Base-by-base conservation (phyloP, 768 basidiomycete genomes). In the Mycena maculata region DNA sequence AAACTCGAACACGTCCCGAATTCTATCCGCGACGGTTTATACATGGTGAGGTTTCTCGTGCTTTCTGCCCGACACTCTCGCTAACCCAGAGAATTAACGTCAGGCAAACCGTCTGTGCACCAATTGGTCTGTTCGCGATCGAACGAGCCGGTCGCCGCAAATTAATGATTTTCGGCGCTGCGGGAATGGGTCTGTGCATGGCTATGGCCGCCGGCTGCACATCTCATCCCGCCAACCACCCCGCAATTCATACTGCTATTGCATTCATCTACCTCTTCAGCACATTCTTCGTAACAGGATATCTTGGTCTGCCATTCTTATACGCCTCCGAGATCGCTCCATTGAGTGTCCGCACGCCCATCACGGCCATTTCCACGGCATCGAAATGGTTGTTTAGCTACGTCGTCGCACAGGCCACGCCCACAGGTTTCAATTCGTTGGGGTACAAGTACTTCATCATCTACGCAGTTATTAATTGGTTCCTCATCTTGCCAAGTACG, bases 121-220 rank as follows among this genome's bases (percentile, higher is more conserved):
- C 65, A 7, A 56, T 71, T 28, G 69, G 69, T 47, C 65, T 65
- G 2, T 64, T 64, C 59, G 67, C 69, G 30, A 67, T 71, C 48
- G 69, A 71, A 27, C 56, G 61, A 27, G 38, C 67, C 12, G 69
- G 69, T 4, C 61, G 69, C 20, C 69, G 69, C 57, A 67, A 60
- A 36, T 42, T 71, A 25, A 71, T 71, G 69, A 63, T 71, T 0
- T 53, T 67, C 42, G 69, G 69, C 39, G 69, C 69, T 8, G 61
- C 62, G 6, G 69, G 69, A 13, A 71, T 71, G 69, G 69, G 69
- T 6, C 15, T 64, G 41, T 70, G 69, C 65, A 70, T 70, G 69
- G 60, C 60, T 9, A 33, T 70, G 44, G 30, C 64, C 47, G 69
- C 48, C 31, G 69, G 61, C 39, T 55, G 56, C 27, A 63, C 61